A percentile compares a stretch with the other conserved stretches of the same genome.
Evolutionary conservation across 2,329 filamentous ascomycete genomes (phyloP).

Genomic region (Aspergillus sp.): DNA sequence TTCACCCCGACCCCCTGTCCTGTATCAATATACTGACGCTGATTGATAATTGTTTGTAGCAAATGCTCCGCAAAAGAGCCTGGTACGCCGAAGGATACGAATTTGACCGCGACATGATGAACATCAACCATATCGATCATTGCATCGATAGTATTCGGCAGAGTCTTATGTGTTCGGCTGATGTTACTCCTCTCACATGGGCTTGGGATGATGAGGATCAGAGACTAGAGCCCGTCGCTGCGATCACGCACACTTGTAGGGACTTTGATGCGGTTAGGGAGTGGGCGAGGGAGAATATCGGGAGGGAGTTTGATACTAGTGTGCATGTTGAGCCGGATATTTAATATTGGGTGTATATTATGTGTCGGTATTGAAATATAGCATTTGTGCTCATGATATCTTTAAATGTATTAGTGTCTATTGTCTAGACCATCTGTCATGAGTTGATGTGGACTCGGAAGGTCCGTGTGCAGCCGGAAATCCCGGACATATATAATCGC

Average conservation of each 20-base stretch:
- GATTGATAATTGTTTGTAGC: background rate
- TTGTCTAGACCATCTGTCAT: too few relatives aligned
- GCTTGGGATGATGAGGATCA: slow-evolving; percentile 1
- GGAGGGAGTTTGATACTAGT: background rate
- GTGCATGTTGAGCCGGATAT: background rate
- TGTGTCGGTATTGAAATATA: too few relatives aligned
- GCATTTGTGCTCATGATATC: too few relatives aligned
- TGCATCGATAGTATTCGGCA: slow-evolving; percentile 12
- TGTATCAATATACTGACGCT: background rate
- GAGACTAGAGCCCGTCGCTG: background rate
- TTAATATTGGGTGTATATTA: too few relatives aligned
- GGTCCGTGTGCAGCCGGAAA: too few relatives aligned
- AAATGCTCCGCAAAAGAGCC: slow-evolving; percentile 1
- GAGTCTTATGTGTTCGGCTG: slow-evolving; percentile 12
- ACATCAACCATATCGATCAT: slow-evolving; percentile 11
- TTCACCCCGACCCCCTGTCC: background rate
- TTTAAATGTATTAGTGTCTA: too few relatives aligned
- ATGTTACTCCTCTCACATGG: slow-evolving; percentile 7
- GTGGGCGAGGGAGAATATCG: slow-evolving; percentile 3
- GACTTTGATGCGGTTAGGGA: slow-evolving; percentile 10
- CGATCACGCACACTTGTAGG: slow-evolving; percentile 9
- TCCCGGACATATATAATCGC: background rate
- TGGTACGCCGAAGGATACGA: background rate
- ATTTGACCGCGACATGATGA: background rate
- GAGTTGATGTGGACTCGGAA: too few relatives aligned